Evolutionary conservation across 352 stramenopile species (phyloP).

Genomic region (Phytophthora tentaculata): DNA sequence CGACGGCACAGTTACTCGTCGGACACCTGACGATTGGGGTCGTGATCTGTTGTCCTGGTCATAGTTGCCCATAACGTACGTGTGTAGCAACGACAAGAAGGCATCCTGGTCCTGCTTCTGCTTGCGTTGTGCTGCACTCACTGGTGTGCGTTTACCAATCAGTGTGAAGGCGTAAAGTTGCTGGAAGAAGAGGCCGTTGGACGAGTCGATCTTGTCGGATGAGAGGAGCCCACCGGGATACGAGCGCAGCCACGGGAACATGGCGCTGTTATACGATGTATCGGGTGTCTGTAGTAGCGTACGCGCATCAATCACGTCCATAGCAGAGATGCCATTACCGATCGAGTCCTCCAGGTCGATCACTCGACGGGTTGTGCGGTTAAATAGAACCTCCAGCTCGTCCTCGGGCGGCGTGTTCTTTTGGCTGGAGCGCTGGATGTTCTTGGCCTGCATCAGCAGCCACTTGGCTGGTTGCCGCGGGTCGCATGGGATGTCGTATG

Average conservation of each 20-base stretch:
- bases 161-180: conserved; percentile 84
- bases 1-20: conserved; percentile 19
- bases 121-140: conserved; percentile 51
- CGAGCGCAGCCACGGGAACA: conserved; percentile 82
- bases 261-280: conserved; percentile 63
- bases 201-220: conserved; percentile 64
- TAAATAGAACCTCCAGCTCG: conserved; percentile 85
- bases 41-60: conserved; percentile 39
- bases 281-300: conserved; percentile 74
- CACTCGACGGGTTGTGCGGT: conserved; percentile 69
- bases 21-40: conserved; percentile 8
- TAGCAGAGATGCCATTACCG: conserved; percentile 62
- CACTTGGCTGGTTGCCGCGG: conserved; percentile 71
- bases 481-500: conserved; percentile 86
- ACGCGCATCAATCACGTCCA: conserved; percentile 81
- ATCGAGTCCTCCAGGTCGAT: conserved; percentile 77
- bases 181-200: conserved; percentile 85
- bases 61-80: conserved; percentile 74
- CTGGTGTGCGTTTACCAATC: conserved; percentile 65
- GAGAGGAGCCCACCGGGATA: conserved; percentile 58
- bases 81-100: conserved; percentile 70
- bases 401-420: conserved; percentile 50
- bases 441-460: conserved; percentile 81
- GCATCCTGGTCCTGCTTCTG: conserved; percentile 67
- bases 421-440: conserved; percentile 69